Base-by-base conservation (phyloP, 768 basidiomycete species). In the Serendipita sp. region DNA sequence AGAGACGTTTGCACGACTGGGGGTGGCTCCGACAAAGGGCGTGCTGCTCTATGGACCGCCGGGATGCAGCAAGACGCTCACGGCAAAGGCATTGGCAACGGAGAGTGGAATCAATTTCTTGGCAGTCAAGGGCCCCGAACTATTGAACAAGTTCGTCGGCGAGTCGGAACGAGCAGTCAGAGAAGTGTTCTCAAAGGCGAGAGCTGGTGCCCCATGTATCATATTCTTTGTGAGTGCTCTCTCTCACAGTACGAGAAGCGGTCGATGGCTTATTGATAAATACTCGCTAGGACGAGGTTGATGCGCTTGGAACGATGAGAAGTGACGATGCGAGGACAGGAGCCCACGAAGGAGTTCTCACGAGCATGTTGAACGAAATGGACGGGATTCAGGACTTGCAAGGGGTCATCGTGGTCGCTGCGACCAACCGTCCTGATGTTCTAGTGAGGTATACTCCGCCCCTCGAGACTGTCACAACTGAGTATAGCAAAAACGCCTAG, bases 101-200 rank as follows among this genome's bases (percentile, higher is more conserved):
- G 94, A 96, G 72, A 90, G 90, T 67, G 93, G 91, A 2, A 82
- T 97, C 63, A 97, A 97, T 71, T 97, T 97, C 71, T 81, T 99
- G 43, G 92, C 95, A 24, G 90, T 99, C 33, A 96, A 96, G 72
- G 96, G 96, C 0, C 93, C 96, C 0, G 96, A 99, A 93, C 80
- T 99, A 0, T 71, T 98, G 61, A 98, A 87, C 75, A 98, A 98
- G 73, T 99, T 86, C 68, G 92, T 99, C 17, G 96, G 96, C 22
- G 96, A 99, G 74, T 96, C 93, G 0, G 96, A 99, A 73, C 80
- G 89, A 44, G 90, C 91, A 0, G 88, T 99, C 14, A 82, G 96
- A 33, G 95, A 98, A 69, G 86, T 94, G 62, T 99, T 99, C 73
- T 77, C 90, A 61, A 99, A 96, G 72, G 96, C 96, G 2, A 81